Evolutionary conservation across 345 rosid genomes (phyloP).

Genomic region (Xanthoceras sorbifolium): DNA sequence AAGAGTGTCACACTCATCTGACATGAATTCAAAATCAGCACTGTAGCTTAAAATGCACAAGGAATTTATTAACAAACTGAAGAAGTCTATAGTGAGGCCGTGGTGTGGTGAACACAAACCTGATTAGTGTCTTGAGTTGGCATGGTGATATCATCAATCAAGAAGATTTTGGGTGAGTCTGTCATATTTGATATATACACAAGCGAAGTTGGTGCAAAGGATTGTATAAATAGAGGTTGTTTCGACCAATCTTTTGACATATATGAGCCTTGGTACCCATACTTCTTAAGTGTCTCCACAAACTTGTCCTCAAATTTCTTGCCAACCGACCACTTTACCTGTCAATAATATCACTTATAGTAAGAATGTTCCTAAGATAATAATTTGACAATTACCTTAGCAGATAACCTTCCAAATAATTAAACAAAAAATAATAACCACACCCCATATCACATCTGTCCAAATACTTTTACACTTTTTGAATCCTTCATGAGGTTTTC

Average conservation of each 20-base stretch:
- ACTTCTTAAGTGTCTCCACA: constrained; percentile 70
- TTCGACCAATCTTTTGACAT: constrained; percentile 81
- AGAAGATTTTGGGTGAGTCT: constrained; percentile 76
- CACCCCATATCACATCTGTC: not conserved
- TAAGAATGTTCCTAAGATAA: not conserved
- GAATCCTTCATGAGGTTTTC: not conserved
- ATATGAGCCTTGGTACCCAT: constrained; percentile 81
- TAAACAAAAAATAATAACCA: not conserved
- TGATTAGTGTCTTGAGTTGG: constrained; percentile 89
- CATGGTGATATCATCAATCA: constrained; percentile 69
- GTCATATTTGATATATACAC: constrained; percentile 59
- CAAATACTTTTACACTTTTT: not conserved
- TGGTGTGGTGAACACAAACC: constrained; percentile 39
- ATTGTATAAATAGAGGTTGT: constrained; percentile 86
- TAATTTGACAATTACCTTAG: not conserved
- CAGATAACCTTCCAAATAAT: not conserved
- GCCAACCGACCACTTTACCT: constrained; percentile 87
- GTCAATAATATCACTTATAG: constrained; percentile 21
- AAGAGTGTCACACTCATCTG: not conserved
- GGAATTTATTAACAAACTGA: not conserved
- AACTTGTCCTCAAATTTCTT: constrained; percentile 76
- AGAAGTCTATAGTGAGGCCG: not conserved
- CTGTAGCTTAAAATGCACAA: not conserved
- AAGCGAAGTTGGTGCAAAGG: constrained; percentile 91
- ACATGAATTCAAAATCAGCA: not conserved